Evolutionary conservation across 768 basidiomycete species (phyloP), one percentile per base, ranked within the genome.

Genomic region (Suillus subluteus): DNA sequence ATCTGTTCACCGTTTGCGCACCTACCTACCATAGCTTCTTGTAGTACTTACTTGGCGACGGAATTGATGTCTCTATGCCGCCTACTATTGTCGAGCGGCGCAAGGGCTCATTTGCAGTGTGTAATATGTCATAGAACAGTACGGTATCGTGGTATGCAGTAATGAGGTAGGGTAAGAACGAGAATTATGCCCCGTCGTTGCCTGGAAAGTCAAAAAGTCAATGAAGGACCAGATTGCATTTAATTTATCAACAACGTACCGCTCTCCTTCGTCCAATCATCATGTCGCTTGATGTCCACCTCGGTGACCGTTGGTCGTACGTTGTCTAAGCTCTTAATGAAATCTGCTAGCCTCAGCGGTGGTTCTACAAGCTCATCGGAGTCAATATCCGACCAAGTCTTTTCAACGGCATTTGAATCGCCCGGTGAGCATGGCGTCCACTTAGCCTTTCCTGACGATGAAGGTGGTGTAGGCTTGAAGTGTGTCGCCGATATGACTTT

Each of bases 401-500:
- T 95, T 81, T 99, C 97, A 61, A 87, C 82, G 0, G 93, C 96
- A 0, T 87, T 87, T 0, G 88, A 83, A 70, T 96, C 95, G 11
- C 97, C 96, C 1, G 98, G 96, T 2, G 96, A 98, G 76, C 98
- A 99, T 2, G 98, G 98, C 26, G 96, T 98, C 91, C 87, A 97
- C 79, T 90, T 96, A 38, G 73, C 74, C 37, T 75, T 79, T 8
- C 12, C 66, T 12, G 72, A 64, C 11, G 67, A 65, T 16, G 74
- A 65, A 9, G 74, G 64, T 68, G 70, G 55, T 13, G 87, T 82
- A 40, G 78, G 82, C 75, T 95, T 95, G 81, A 99, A 99, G 79
- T 99, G 97, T 1, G 96, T 98, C 2, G 98, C 96, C 26, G 90
- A 88, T 59, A 98, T 87, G 55, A 99, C 95, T 76, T 99, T 99